Conservation (phyloP, 2,329 filamentous ascomycete species). For the Fusarium xyrophilum region DNA sequence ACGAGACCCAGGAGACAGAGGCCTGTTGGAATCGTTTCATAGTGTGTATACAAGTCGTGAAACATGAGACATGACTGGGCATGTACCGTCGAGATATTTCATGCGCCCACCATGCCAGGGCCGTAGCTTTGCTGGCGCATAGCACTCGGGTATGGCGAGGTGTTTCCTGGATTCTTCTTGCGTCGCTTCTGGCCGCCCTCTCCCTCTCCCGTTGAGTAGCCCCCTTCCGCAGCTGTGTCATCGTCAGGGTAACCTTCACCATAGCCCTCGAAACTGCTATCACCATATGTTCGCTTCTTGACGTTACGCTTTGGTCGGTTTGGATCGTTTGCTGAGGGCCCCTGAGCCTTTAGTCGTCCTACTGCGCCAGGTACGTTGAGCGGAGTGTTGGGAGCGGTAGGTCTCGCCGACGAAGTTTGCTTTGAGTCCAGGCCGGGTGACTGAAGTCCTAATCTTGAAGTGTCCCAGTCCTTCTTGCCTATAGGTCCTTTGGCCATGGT, state of each 20-base stretch:
- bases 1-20: slow-evolving; percentile 16
- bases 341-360: slow-evolving; percentile 50
- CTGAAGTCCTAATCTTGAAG: slow-evolving; percentile 64
- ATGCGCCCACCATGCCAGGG: slow-evolving; percentile 65
- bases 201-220: slow-evolving; percentile 76
- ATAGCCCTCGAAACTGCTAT: slow-evolving; percentile 77
- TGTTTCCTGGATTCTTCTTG: slow-evolving; percentile 64
- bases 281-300: slow-evolving; percentile 79
- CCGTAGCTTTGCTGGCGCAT: slow-evolving; percentile 63
- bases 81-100: slow-evolving; percentile 38
- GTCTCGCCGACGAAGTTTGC: slow-evolving; percentile 53
- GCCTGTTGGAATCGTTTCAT: slow-evolving; percentile 42
- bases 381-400: slow-evolving; percentile 62
- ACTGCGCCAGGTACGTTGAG: slow-evolving; percentile 46
- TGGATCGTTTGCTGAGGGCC: slow-evolving; percentile 52
- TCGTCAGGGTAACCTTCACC: slow-evolving; percentile 75
- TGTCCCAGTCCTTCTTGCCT: slow-evolving; percentile 63
- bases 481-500: slow-evolving; percentile 65
- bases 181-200: slow-evolving; percentile 70
- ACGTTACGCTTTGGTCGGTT: slow-evolving; percentile 68
- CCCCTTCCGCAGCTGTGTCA: slow-evolving; percentile 62
- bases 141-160: slow-evolving; percentile 52
- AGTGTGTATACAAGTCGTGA: slow-evolving; percentile 41
- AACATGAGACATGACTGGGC: slow-evolving; percentile 11
- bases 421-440: slow-evolving; percentile 52